These are phyloP conservation scores for Dryas drummondii DNA, from an alignment of 306 rosid species.

Conservation along the genomic window DNA sequence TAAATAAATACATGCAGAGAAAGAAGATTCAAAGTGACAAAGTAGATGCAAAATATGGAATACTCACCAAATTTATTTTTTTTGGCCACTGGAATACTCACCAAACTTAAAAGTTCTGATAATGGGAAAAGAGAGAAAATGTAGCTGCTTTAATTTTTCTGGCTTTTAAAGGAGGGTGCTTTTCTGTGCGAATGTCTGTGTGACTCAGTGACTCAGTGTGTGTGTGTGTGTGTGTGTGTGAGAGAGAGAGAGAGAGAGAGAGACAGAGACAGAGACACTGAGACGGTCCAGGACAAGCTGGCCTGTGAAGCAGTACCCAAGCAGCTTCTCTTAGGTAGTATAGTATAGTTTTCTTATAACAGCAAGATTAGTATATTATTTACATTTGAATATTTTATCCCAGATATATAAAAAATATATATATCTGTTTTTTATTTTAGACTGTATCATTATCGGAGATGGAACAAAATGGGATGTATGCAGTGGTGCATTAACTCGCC, in stretches of 20 bases:
- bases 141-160: conserved; percentile 5
- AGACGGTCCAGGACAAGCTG: conserved; percentile 44
- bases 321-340: neutral
- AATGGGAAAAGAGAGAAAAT: conserved; percentile 9
- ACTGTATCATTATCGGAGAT: neutral
- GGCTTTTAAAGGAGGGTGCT: conserved; percentile 17
- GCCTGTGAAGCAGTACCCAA: conserved; percentile 18
- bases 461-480: neutral
- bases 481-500: neutral
- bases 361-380: neutral
- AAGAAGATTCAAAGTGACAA: conserved; percentile 28
- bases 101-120: conserved; percentile 9
- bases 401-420: neutral
- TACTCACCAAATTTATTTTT: neutral
- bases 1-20: conserved; percentile 15
- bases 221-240: neutral
- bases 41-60: conserved; percentile 30
- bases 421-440: neutral
- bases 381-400: neutral
- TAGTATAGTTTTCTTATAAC: neutral
- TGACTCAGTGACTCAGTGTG: neutral
- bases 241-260: neutral
- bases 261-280: neutral
- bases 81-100: neutral
- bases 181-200: conserved; percentile 6